A percentile compares a stretch with the other conserved stretches of the same genome.
Evolutionary conservation across 352 stramenopile species (phyloP).

Genomic region (Phytophthora melonis): DNA sequence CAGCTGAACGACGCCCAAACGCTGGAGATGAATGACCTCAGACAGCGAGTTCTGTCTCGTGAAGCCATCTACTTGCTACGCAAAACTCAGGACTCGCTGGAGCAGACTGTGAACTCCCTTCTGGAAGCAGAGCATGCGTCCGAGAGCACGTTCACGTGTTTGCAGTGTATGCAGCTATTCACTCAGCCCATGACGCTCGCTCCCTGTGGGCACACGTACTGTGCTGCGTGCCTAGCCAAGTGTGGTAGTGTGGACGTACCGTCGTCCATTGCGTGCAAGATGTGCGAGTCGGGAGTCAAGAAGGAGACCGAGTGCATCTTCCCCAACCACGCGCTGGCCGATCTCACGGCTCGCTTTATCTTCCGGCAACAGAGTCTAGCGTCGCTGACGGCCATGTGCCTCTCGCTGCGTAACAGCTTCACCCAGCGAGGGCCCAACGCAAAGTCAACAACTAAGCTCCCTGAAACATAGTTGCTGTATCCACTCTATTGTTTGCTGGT

Average conservation of each 20-base stretch:
- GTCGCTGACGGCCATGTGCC: conserved; percentile 69
- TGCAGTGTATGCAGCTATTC: conserved; percentile 80
- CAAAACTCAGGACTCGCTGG: conserved; percentile 70
- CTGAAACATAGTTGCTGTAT: conserved; percentile 5
- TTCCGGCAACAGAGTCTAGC: conserved; percentile 80
- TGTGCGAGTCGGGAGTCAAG: conserved; percentile 36
- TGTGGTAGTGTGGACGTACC: conserved; percentile 49
- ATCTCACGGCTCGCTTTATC: conserved; percentile 78
- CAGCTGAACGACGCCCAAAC: conserved; percentile 48
- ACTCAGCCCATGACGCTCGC: conserved; percentile 70
- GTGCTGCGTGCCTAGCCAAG: conserved; percentile 54
- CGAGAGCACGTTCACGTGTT: conserved; percentile 79
- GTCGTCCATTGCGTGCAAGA: conserved; percentile 66
- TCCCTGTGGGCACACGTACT: conserved; percentile 81
- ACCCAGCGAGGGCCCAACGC: conserved; percentile 36
- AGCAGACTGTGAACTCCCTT: conserved; percentile 72
- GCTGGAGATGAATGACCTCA: conserved; percentile 58
- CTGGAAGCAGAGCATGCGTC: conserved; percentile 75
- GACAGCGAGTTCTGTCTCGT: conserved; percentile 61
- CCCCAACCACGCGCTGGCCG: conserved; percentile 70
- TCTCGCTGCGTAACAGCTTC: conserved; percentile 75
- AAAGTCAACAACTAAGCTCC: conserved; percentile 15
- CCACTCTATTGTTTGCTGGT: not conserved
- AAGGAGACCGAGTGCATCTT: conserved; percentile 65
- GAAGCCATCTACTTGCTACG: conserved; percentile 58